Base-by-base conservation (phyloP, 2,329 filamentous ascomycete species). In the Xylaria sp. region DNA sequence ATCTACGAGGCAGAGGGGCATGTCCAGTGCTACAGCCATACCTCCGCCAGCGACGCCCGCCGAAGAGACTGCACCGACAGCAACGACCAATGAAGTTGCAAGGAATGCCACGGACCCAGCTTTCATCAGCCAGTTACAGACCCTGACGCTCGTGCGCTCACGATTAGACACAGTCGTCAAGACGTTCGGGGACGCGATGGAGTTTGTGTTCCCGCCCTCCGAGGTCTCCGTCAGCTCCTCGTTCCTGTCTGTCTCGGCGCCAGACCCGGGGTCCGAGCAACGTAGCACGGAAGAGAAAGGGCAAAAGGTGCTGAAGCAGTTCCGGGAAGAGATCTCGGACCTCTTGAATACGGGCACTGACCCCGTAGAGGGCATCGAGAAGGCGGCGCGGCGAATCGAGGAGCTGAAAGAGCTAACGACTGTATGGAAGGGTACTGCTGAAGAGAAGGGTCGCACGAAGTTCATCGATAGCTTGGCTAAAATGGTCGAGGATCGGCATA, bases 341-440 rank as follows among this genome's bases (percentile, higher is more conserved):
- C 80, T 97, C 2, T 82, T 98, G 13, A 84, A 86, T 78, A 78
- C 79, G 52, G 74, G 85, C 7, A 81, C 85, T 0, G 89, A 91
- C 54, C 86, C 89, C 0, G 84, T 90, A 13, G 85, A 86, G 54
- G 93, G 92, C 18, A 84, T 96, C 9, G 90, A 93, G 72, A 90
- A 90, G 66, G 96, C 96, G 0, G 88, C 88, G 13, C 86, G 86
- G 65, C 85, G 93, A 54, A 90, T 98, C 15, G 91, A 94, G 76
- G 89, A 92, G 77, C 85, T 98, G 65, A 91, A 94, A 76, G 87
- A 90, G 71, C 82, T 98, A 72, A 89, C 90, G 3, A 82, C 82
- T n/a, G 90, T 99, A 25, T 99, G 96, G 94, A 95, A 92, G 79
- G 94, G 94, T n/a, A 98, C 96, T 2, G 92, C 93, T 0, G 96